Percentiles rank a stretch among this genome's conserved stretches.
Conservation (phyloP, 2,329 filamentous ascomycete species). For the Coniochaeta sp. region DNA sequence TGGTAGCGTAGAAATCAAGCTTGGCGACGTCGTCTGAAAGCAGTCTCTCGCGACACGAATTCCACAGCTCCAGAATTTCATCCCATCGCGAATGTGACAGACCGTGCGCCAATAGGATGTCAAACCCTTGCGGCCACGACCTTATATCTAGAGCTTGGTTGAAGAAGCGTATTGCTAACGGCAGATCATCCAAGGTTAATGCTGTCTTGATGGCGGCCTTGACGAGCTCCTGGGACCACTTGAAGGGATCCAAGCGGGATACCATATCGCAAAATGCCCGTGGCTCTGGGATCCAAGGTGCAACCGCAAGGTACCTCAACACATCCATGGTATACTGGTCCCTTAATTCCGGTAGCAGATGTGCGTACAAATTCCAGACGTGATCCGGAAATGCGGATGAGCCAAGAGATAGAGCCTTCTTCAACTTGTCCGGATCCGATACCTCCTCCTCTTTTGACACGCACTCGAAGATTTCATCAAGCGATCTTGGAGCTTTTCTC, state of each 20-base stretch:
- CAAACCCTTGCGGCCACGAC: conserved; percentile 31
- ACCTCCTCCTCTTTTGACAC: not conserved
- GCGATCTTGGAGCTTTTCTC: not conserved
- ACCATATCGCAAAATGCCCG: conserved; percentile 39
- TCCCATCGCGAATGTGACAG: conserved; percentile 30
- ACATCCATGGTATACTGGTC: conserved; percentile 22
- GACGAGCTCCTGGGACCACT: conserved; percentile 34
- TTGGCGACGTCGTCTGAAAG: not conserved
- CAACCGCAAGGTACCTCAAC: conserved; percentile 34
- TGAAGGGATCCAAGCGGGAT: conserved; percentile 21
- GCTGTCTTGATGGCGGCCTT: conserved; percentile 32
- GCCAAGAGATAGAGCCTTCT: conserved; percentile 10
- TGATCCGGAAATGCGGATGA: conserved; percentile 22
- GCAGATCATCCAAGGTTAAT: conserved; percentile 29
- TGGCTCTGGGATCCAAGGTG: conserved; percentile 33
- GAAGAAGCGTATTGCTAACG: conserved; percentile 32
- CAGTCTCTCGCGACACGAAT: conserved; percentile 15
- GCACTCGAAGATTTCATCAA: not conserved
- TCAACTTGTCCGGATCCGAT: not conserved
- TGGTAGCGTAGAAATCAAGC: not conserved
- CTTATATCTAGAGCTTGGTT: conserved; percentile 25
- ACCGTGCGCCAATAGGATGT: conserved; percentile 33
- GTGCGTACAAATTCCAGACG: conserved; percentile 35
- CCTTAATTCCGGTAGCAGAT: conserved; percentile 24
- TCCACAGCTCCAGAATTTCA: conserved; percentile 27